Evolutionary conservation across 108 stramenopile species (phyloP), one percentile per base, ranked within the genome.

Genomic region (Discostella stelligeroides): DNA sequence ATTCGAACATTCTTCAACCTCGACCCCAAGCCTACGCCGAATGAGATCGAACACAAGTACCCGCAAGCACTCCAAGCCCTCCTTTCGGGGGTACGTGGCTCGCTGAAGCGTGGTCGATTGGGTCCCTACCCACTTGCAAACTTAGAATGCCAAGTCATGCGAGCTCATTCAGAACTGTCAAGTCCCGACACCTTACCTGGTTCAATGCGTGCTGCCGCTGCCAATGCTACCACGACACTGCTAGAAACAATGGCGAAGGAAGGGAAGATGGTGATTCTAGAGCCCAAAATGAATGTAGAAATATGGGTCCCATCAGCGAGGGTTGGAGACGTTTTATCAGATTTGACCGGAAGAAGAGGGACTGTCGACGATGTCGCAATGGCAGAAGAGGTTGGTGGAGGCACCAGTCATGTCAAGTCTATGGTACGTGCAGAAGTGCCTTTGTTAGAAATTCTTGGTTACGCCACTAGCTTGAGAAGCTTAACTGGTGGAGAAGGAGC

Each of bases 201-300:
- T 47, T 74, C 90, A 27, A 73, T 91, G 28, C 82, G 90, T 55
- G 91, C 90, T 17, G 91, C 88, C 21, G 73, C 85, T 41, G 89
- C 89, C 25, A 76, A 90, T 49, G 87, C 88, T 30, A 78, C 92
- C 17, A 25, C 78, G 4, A 72, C 72, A 17, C 59, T 79, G 13
- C 70, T 91, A 21, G 61, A 82, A 47, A 65, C 68, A 9, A 53
- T 68, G 30, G 47, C 42, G 15, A 47, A 75, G 17, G 77, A 68
- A 8, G 60, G 59, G 14, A 39, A 49, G 47, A 53, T 75, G 62
- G 66, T 58, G 18, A 62, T 95, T 0, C 58, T 97, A 29, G 97
- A 97, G 69, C 97, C 97, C 15, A 82, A 84, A 25, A 94, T 95
- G 89, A 82, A 75, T 37, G 66, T 97, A 5, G 90, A 93, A 76